A percentile compares a stretch with the other conserved stretches of the same genome.
Conservation (phyloP, 1,284 basidiomycete genomes). For the Trichosporon sp. region DNA sequence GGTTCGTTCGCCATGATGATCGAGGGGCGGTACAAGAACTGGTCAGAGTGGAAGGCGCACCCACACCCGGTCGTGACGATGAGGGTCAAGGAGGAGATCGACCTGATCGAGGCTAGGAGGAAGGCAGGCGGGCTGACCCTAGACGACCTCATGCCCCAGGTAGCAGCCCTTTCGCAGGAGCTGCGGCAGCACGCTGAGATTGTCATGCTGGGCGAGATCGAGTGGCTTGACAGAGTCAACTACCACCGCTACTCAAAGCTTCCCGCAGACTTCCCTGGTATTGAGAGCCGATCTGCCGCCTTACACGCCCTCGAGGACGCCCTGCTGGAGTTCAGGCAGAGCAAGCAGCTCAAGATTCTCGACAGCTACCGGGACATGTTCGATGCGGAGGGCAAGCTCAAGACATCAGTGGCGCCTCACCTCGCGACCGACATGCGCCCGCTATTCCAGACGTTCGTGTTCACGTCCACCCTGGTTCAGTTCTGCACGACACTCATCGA, state of each 20-base stretch:
- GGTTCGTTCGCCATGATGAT: constrained; percentile 39
- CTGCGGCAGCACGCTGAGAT: constrained; percentile 51
- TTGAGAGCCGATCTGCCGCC: constrained; percentile 49
- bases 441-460: constrained; percentile 51
- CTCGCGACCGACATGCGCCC: constrained; percentile 36
- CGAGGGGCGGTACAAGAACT: constrained; percentile 27
- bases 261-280: constrained; percentile 19
- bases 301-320: constrained; percentile 47
- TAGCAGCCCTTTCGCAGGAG: constrained; percentile 52
- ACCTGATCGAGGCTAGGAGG: constrained; percentile 8
- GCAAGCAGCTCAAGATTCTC: constrained; percentile 52
- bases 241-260: constrained; percentile 52
- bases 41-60: constrained; percentile 10
- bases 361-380: constrained; percentile 53
- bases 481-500: constrained; percentile 41
- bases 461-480: constrained; percentile 47
- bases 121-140: constrained; percentile 13
- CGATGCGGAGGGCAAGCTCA: constrained; percentile 37
- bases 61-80: constrained; percentile 12
- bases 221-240: constrained; percentile 54
- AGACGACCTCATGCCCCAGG: constrained; percentile 54
- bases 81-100: constrained; percentile 9
- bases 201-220: constrained; percentile 47
- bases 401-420: background rate
- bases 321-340: constrained; percentile 51